Percentiles rank a stretch among this genome's conserved stretches.
Conservation (phyloP, 441 rosid genomes). For the Cnidoscolus chayamansa region DNA sequence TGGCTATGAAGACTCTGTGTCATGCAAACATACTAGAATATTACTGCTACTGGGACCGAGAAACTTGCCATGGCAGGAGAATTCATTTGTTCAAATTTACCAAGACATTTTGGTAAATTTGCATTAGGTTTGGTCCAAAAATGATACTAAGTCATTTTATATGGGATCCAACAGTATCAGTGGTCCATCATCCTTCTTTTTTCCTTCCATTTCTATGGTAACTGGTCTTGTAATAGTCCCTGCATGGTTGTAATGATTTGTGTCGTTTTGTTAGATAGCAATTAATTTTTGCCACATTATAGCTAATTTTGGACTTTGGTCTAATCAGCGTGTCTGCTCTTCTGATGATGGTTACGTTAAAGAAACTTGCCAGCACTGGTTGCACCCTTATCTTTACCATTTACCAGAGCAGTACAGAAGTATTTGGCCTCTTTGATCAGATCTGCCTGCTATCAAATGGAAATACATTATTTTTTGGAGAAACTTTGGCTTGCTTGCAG, state of each 20-base stretch:
- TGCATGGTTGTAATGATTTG: constrained; percentile 12
- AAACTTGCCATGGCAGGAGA: background rate
- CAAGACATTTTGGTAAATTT: background rate
- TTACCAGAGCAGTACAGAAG: constrained; percentile 95
- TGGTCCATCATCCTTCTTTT: background rate
- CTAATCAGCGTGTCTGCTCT: too few relatives aligned
- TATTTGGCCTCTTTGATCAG: constrained; percentile 96
- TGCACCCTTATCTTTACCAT: constrained; percentile 93
- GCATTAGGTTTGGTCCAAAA: background rate
- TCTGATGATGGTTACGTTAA: too few relatives aligned
- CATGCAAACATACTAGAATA: background rate
- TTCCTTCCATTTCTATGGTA: background rate
- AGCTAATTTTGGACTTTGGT: constrained; percentile 42
- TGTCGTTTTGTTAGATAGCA: background rate
- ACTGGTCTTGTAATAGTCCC: background rate
- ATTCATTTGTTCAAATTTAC: background rate
- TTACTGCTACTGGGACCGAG: background rate
- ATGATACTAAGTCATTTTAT: background rate
- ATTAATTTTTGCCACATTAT: background rate
- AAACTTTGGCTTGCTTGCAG: too few relatives aligned
- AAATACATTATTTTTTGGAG: constrained; percentile 92
- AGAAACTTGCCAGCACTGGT: constrained; percentile 93
- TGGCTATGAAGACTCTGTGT: background rate
- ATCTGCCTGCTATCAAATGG: constrained; percentile 98
- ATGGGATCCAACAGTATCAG: background rate